Percentiles rank a stretch among this genome's conserved stretches.
phyloP scores from a whole-genome alignment of 768 basidiomycete species.

The Tricholomella constricta region DNA sequence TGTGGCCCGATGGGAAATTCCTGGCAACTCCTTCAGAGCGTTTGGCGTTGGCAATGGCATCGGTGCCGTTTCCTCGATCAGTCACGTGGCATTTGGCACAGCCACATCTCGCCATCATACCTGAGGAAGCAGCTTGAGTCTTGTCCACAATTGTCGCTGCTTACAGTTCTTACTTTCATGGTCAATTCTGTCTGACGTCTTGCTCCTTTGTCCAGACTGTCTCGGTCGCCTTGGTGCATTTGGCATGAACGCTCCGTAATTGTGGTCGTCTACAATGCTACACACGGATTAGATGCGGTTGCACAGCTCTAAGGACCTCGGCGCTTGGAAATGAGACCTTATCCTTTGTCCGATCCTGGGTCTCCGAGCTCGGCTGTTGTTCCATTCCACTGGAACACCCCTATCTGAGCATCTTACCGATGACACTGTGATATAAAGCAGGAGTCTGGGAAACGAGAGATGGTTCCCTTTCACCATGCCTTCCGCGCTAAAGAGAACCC shows the following conservation, averaged over 20 bases:
- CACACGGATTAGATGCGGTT: conserved; percentile 2
- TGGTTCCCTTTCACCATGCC: conserved; percentile 17
- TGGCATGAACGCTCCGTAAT: conserved; percentile 9
- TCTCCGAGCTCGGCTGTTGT: conserved; percentile 17
- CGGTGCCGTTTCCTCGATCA: not conserved
- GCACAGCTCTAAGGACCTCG: conserved; percentile 14
- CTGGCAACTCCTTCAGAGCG: not conserved
- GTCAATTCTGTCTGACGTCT: not conserved
- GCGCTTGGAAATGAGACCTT: conserved; percentile 5
- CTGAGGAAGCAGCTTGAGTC: not conserved
- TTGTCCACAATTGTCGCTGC: not conserved
- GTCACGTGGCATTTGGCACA: not conserved
- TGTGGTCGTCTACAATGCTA: not conserved
- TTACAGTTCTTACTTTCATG: not conserved
- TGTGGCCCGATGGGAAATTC: not conserved
- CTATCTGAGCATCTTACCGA: conserved; percentile 13
- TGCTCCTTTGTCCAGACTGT: conserved; percentile 13
- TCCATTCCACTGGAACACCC: conserved; percentile 11
- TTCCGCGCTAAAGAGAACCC: conserved; percentile 45
- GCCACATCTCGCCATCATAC: not conserved
- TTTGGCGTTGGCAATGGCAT: too few relatives aligned
- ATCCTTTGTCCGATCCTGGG: conserved; percentile 18
- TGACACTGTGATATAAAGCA: conserved; percentile 20
- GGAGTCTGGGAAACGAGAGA: conserved; percentile 1
- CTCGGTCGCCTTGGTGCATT: not conserved